Percentiles rank a stretch among this genome's conserved stretches.
phyloP scores from a whole-genome alignment of 2,329 filamentous ascomycete species.

The Dothidotthia symphoricarpi region DNA sequence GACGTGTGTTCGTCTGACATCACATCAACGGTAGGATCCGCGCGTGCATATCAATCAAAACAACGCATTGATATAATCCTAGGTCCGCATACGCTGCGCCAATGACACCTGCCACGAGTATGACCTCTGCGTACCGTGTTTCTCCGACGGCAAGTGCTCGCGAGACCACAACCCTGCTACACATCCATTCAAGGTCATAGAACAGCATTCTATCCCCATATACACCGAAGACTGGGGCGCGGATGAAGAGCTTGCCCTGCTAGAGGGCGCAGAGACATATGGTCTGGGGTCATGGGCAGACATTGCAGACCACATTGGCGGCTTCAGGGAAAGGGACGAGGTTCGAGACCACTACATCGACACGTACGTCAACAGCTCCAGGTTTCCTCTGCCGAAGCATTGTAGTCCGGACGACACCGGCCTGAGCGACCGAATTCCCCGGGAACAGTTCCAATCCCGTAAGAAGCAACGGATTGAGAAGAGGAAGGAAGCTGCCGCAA shows the following conservation, averaged over 20 bases:
- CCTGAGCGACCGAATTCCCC: conserved; percentile 74
- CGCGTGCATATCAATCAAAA: neutral
- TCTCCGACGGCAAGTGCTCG: conserved; percentile 75
- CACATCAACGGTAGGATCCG: conserved; percentile 77
- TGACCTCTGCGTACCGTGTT: conserved; percentile 94
- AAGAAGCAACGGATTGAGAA: conserved; percentile 95
- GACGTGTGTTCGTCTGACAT: conserved; percentile 96
- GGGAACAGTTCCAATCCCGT: conserved; percentile 87
- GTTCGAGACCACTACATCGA: conserved; percentile 90
- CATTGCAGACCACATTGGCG: conserved; percentile 96
- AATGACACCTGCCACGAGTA: conserved; percentile 81
- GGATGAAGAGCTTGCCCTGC: conserved; percentile 87
- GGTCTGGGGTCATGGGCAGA: conserved; percentile 96
- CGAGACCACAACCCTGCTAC: conserved; percentile 82
- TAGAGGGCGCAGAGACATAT: conserved; percentile 95
- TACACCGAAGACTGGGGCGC: conserved; percentile 95
- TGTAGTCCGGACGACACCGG: conserved; percentile 79
- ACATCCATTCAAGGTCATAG: conserved; percentile 89
- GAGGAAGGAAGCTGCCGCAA: conserved; percentile 81
- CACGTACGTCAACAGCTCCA: conserved; percentile 78
- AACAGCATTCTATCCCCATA: conserved; percentile 97
- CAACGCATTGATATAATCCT: conserved; percentile 4
- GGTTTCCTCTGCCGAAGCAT: conserved; percentile 82
- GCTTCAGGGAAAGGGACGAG: conserved; percentile 91
- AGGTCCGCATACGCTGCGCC: conserved; percentile 95